Evolutionary conservation across 2,329 filamentous ascomycete species (phyloP), one percentile per base, ranked within the genome.

Genomic region (Lachnellula willkommii): DNA sequence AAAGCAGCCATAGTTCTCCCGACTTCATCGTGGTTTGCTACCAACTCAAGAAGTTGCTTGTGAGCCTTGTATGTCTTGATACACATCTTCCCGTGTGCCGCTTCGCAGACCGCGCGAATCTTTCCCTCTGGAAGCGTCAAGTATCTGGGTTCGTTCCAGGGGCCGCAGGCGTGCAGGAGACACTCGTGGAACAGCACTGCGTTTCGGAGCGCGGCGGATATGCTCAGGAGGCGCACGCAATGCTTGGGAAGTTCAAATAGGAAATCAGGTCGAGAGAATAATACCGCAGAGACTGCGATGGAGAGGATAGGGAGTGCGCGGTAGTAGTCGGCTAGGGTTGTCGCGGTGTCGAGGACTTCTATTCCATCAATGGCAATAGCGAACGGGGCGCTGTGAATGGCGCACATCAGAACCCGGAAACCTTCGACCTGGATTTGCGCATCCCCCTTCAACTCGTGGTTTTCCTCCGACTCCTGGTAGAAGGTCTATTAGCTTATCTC

Each of bases 231-330:
- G 6, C 20, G 8, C 5, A 22, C 3, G 17, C 9, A 26, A 22
- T 26, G 5, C 20, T 28, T 11, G 0, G 15, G 20, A 15, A 42
- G 20, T 7, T 4, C n/a, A 14, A 12, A 20, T 4, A n/a, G 4
- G 1, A 51, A 42, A 17, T 8, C 36, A 24, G 20, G 36, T 3
- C 14, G 32, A 2, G n/a, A 20, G 11, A 26, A 28, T 6, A 51
- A 28, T 15, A 36, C 35, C 11, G 11, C 22, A 1, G n/a, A 26
- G 4, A 51, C n/a, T 14, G 49, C 22, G 17, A 11, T 15, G 3
- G 49, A 51, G 8, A 51, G n/a, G 17, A 32, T 39, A 9, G 49
- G 49, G 17, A 52, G 50, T 14, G 50, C 50, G 22, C 50, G n/a
- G 17, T 52, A 52, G 24, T 46, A 52, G 20, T 52, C 50, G 5